Percentiles rank a stretch among this genome's conserved stretches.
These are phyloP conservation scores for Paramecium caudatum DNA, from an alignment of 73 alveolate genomes.

Conservation along the genomic window DNA sequence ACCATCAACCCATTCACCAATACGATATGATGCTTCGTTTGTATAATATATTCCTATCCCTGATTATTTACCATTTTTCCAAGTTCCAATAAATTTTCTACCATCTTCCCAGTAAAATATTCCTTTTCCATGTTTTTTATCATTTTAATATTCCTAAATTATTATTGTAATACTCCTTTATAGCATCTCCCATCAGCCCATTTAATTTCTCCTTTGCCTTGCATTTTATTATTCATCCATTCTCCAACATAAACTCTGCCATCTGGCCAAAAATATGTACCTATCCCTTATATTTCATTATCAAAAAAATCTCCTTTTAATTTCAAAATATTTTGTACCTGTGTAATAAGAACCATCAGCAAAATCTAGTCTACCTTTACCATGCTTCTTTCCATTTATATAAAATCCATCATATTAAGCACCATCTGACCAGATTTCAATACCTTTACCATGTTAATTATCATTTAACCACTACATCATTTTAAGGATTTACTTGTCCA, in stretches of 20 bases:
- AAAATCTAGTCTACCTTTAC: constrained; percentile 75
- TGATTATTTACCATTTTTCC: constrained; percentile 78
- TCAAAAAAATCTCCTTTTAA: constrained; percentile 54
- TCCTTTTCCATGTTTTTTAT: constrained; percentile 87
- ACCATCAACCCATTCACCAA: constrained; percentile 80
- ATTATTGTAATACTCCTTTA: constrained; percentile 76
- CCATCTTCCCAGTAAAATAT: constrained; percentile 80
- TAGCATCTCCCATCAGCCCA: constrained; percentile 86
- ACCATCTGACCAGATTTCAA: constrained; percentile 85
- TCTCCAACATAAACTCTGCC: constrained; percentile 81
- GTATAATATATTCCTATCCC: constrained; percentile 79
- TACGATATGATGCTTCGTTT: constrained; percentile 56
- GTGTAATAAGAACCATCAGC: constrained; percentile 83
- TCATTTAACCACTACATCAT: constrained; percentile 79
- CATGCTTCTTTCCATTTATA: constrained; percentile 70
- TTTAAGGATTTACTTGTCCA: constrained; percentile 61
- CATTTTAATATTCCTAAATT: constrained; percentile 71
- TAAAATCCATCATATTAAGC: constrained; percentile 80
- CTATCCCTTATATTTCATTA: constrained; percentile 83
- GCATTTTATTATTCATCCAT: constrained; percentile 85
- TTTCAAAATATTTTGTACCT: constrained; percentile 64
- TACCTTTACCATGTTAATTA: constrained; percentile 83
- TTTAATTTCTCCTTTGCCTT: constrained; percentile 82
- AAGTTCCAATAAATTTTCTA: constrained; percentile 76
- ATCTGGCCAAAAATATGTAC: constrained; percentile 84